These are phyloP conservation scores for Bipolaris bicolor DNA, from an alignment of 2,329 filamentous ascomycete genomes.

Conservation along the genomic window DNA sequence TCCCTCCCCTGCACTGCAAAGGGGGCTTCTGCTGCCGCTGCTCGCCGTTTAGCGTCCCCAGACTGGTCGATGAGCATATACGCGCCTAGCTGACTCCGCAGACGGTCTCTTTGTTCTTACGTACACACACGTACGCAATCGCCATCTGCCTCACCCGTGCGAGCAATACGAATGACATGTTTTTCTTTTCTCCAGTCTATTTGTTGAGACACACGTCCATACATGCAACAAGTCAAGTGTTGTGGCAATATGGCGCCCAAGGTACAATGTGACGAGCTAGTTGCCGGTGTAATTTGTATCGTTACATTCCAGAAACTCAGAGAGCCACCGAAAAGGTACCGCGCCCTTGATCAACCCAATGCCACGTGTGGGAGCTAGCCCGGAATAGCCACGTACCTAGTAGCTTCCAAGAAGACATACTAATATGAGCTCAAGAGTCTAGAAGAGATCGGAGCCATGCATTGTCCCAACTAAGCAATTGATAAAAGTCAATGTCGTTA, in stretches of 20 bases:
- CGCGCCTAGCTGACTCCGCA: background rate
- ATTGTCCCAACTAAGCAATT: background rate
- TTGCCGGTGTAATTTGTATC: background rate
- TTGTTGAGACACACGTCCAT: background rate
- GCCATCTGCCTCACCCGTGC: background rate
- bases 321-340: background rate
- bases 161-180: background rate
- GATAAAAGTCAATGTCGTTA: background rate
- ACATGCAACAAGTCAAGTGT: background rate
- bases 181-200: background rate
- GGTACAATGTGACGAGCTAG: background rate
- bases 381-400: too few species aligned
- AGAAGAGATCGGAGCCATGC: background rate
- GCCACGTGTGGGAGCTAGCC: background rate
- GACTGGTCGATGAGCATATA: background rate
- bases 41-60: background rate
- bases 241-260: too few species aligned
- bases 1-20: conserved; percentile 4
- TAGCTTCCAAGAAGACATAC: background rate
- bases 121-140: too few species aligned
- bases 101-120: too few species aligned
- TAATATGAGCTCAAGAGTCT: background rate
- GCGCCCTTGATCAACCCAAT: background rate
- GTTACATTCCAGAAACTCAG: background rate
- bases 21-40: background rate